phyloP scores from a whole-genome alignment of 139 green algal species.

The Eudorina sp. region DNA sequence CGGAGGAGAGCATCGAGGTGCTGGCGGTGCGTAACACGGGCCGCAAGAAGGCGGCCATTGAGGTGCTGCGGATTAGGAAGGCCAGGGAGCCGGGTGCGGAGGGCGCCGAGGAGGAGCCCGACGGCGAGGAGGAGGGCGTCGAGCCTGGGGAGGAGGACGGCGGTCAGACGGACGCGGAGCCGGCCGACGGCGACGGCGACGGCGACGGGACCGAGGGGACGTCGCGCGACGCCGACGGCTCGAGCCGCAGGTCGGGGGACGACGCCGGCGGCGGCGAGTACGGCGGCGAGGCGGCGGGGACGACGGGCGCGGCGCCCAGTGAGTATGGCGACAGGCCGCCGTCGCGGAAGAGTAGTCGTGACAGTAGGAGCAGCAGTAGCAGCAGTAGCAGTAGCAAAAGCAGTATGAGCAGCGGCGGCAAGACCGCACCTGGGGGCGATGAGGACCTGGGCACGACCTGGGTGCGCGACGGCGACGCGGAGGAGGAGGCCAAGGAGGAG shows the following conservation, averaged over 20 bases:
- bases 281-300: background rate
- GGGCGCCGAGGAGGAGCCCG: background rate
- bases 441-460: background rate
- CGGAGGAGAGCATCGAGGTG: conserved; percentile 36
- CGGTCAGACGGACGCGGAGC: background rate
- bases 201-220: background rate
- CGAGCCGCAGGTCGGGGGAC: background rate
- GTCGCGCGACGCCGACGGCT: background rate
- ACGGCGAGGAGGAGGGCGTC: background rate
- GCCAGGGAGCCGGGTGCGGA: background rate
- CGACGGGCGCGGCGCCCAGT: background rate
- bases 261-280: background rate
- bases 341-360: background rate
- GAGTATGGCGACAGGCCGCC: background rate
- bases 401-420: background rate
- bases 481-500: background rate
- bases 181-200: background rate
- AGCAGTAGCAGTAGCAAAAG: background rate
- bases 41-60: conserved; percentile 3
- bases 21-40: conserved; percentile 30
- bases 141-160: conserved; percentile 5
- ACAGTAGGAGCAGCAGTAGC: background rate
- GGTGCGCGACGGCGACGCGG: background rate
- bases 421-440: background rate
- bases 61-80: conserved; percentile 9